Evolutionary conservation across 441 rosid genomes (phyloP).

Genomic region (Daphne laureola): DNA sequence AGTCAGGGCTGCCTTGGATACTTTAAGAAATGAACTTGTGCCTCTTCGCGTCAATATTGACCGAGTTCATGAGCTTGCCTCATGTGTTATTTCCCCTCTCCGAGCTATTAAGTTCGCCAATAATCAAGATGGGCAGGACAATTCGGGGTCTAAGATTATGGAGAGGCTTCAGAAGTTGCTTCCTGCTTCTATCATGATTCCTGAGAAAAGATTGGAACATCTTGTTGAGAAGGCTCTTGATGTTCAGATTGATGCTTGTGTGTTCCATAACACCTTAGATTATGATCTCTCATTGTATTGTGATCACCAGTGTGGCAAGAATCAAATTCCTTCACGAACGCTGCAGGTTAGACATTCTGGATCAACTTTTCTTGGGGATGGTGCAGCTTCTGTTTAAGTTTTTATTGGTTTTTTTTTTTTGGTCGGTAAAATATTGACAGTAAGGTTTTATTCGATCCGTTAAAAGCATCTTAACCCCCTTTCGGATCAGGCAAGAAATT

Average conservation of each 20-base stretch:
- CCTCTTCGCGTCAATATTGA: slow-evolving; percentile 36
- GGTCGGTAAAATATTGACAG: too few relatives aligned
- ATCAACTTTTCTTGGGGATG: slow-evolving; percentile 8
- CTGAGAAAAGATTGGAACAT: slow-evolving; percentile 42
- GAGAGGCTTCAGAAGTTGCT: slow-evolving; percentile 41
- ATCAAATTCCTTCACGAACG: slow-evolving; percentile 39
- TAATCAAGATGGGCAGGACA: slow-evolving; percentile 22
- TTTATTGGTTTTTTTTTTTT: slow-evolving; percentile 2
- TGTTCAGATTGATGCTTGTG: slow-evolving; percentile 39
- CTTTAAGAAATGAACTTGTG: slow-evolving; percentile 40
- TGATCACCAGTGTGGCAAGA: slow-evolving; percentile 37
- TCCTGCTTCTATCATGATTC: slow-evolving; percentile 38
- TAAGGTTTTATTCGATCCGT: too few relatives aligned
- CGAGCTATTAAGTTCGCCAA: slow-evolving; percentile 15
- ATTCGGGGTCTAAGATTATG: slow-evolving; percentile 34
- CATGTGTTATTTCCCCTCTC: slow-evolving; percentile 28
- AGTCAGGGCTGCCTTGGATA: slow-evolving; percentile 30
- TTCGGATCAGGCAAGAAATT: too few relatives aligned
- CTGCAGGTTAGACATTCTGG: slow-evolving; percentile 33
- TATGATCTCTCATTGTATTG: slow-evolving; percentile 35
- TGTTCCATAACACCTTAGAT: slow-evolving; percentile 36
- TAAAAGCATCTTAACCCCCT: too few relatives aligned
- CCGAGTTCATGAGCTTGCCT: slow-evolving; percentile 42
- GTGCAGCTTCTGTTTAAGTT: slow-evolving; percentile 4
- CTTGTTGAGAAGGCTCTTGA: slow-evolving; percentile 41